phyloP scores from a whole-genome alignment of 2,329 filamentous ascomycete genomes.

The Pyrenochaeta sp. region DNA sequence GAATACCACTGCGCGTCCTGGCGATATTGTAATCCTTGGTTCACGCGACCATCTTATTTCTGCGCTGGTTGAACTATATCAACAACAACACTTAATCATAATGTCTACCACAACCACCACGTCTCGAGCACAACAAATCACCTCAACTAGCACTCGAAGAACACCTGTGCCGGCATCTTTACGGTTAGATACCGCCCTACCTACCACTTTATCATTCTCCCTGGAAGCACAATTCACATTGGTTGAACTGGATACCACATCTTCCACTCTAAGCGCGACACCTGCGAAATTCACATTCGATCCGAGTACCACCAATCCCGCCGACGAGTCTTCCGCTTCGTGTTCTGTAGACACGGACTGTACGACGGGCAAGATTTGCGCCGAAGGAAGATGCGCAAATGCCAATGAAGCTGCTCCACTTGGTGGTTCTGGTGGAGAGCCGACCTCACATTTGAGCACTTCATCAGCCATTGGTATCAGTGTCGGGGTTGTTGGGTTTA shows the following conservation, averaged over 20 bases:
- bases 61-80: constrained; percentile 1
- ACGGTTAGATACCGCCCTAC: constrained; percentile 5
- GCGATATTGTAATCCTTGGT: too few relatives aligned
- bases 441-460: constrained; percentile 27
- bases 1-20: too few relatives aligned
- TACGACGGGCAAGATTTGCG: constrained; percentile 33
- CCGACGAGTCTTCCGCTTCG: constrained; percentile 19
- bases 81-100: constrained; percentile 28
- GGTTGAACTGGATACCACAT: constrained; percentile 20
- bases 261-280: constrained; percentile 12
- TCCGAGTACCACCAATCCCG: constrained; percentile 14
- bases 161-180: constrained; percentile 9
- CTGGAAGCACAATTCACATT: constrained; percentile 11
- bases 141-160: constrained; percentile 10
- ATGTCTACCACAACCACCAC: constrained; percentile 32
- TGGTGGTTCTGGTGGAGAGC: constrained; percentile 18
- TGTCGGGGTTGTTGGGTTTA: constrained; percentile 27
- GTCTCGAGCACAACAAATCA: constrained; percentile 9
- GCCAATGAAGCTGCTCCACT: constrained; percentile 27
- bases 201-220: constrained; percentile 7
- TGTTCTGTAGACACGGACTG: constrained; percentile 35
- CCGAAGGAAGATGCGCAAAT: constrained; percentile 25
- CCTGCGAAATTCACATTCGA: constrained; percentile 6
- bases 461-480: constrained; percentile 35
- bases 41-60: constrained; percentile 9